Percentiles rank a stretch among this genome's conserved stretches.
phyloP scores from a whole-genome alignment of 1,139 yeast species.

The Kurtzmaniella quercitrusa region DNA sequence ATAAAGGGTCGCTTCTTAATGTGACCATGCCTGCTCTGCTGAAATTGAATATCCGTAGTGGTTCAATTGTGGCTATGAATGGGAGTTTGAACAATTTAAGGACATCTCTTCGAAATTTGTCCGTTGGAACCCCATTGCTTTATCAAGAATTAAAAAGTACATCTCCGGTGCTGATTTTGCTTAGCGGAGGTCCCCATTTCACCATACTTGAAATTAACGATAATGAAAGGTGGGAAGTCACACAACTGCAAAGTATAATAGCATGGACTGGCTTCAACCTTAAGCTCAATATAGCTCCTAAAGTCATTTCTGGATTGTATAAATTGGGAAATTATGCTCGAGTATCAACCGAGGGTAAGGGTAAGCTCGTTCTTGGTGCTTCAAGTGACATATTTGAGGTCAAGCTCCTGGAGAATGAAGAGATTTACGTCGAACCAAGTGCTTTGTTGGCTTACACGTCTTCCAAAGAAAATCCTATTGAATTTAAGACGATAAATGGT shows the following conservation, averaged over 20 bases:
- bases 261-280: constrained; percentile 47
- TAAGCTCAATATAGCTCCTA: constrained; percentile 15
- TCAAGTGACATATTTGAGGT: constrained; percentile 31
- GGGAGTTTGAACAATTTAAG: constrained; percentile 25
- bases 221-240: constrained; percentile 31
- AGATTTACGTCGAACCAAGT: constrained; percentile 30
- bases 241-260: constrained; percentile 27
- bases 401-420: constrained; percentile 26
- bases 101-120: constrained; percentile 9
- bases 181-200: constrained; percentile 28
- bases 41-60: constrained; percentile 26
- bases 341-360: constrained; percentile 29
- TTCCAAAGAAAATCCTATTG: neutral
- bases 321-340: constrained; percentile 18
- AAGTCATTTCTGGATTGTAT: constrained; percentile 7
- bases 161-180: constrained; percentile 24
- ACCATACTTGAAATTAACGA: constrained; percentile 20
- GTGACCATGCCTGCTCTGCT: constrained; percentile 35
- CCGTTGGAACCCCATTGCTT: constrained; percentile 5
- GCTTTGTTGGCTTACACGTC: constrained; percentile 26
- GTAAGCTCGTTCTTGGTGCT: constrained; percentile 33
- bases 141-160: constrained; percentile 25
- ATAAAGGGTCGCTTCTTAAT: constrained; percentile 26
- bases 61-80: constrained; percentile 32
- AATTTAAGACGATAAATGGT: constrained; percentile 3